Evolutionary conservation across 371 early-diverging fungal genomes (phyloP), one percentile per base, ranked within the genome.

Genomic region (Rhizopus sp.): DNA sequence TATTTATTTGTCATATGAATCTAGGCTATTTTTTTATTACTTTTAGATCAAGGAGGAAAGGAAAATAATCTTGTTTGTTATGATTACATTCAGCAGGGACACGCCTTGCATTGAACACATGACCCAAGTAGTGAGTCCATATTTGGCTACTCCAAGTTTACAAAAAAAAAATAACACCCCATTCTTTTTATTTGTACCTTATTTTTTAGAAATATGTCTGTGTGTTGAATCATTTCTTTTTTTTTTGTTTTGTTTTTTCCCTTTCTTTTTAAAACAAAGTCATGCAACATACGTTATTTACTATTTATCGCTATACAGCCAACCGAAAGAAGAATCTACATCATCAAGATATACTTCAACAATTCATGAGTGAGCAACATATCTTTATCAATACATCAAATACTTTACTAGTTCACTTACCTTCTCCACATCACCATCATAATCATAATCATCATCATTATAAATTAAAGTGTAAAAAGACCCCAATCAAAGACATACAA

Each of bases 191-290:
- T 23, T 23, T 23, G 23, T 23, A 23, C 23, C 23, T 23, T 23
- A 23, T 23, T 23, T 23, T 23, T 23, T 23, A 23, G 23, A 23
- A 23, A 23, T 49, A 9, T 53, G 29, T 51, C 44, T 55, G 31
- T 45, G 39, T 54, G 7, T 50, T 23, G 23, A 23, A 23, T 23
- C 23, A 23, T 40, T 45, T 12, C 35, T 34, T 50, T 55, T 44
- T 51, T 29, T 38, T 40, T 49, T 51, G 17, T 53, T 13, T 53
- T 53, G 12, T 49, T 42, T 41, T 58, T 59, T 52, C 40, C 5
- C 45, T 12, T 55, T 29, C 32, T 30, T 45, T 30, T 55, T 23
- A 23, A 23, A 23, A 23, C 23, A 23, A 23, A 13, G 17, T 45
- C 46, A 29, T 47, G 48, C 32, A 23, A 47, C 13, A 47, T 7